Conservation (phyloP, 768 basidiomycete genomes). For the Termitomyces sp. region DNA sequence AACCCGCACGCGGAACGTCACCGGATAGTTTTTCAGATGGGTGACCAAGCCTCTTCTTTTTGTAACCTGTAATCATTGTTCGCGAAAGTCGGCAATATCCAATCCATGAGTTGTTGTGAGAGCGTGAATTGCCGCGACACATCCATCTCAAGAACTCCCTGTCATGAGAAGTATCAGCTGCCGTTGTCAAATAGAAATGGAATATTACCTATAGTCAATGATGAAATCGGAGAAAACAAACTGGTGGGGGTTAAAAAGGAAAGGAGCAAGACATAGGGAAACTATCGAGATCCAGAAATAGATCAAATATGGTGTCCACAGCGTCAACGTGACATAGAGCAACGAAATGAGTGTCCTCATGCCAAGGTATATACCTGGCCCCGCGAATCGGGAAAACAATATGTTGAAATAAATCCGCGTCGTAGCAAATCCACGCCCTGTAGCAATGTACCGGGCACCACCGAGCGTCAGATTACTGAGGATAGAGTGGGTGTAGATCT, state of each 20-base stretch:
- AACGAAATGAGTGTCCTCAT: slow-evolving; percentile 90
- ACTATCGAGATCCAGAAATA: slow-evolving; percentile 98
- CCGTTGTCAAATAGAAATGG: slow-evolving; percentile 1
- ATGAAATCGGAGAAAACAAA: slow-evolving; percentile 96
- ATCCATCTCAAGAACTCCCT: slow-evolving; percentile 99
- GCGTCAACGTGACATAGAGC: slow-evolving; percentile 86
- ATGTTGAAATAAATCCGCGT: slow-evolving; percentile 92
- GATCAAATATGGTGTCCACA: slow-evolving; percentile 90
- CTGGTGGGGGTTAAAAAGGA: slow-evolving; percentile 99
- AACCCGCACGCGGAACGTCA: slow-evolving; percentile 89
- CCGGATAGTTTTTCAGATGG: slow-evolving; percentile 96
- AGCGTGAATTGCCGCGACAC: slow-evolving; percentile 95
- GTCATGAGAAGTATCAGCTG: slow-evolving; percentile 4
- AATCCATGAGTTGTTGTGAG: slow-evolving; percentile 98
- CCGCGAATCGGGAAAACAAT: slow-evolving; percentile 96
- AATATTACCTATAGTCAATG: slow-evolving; percentile 78
- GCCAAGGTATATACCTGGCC: slow-evolving; percentile 96
- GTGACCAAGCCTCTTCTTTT: slow-evolving; percentile 94
- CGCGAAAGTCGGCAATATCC: slow-evolving; percentile 97
- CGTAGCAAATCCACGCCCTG: slow-evolving; percentile 97
- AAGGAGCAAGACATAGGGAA: slow-evolving; percentile 89
- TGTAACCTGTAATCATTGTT: slow-evolving; percentile 99
- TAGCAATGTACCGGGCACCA: slow-evolving; percentile 97
- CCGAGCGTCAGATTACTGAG: slow-evolving; percentile 95
- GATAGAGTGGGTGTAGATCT: slow-evolving; percentile 98